A percentile compares a stretch with the other conserved stretches of the same genome.
These are phyloP conservation scores for Hippophae tibetana DNA, from an alignment of 306 rosid genomes.

Conservation along the genomic window DNA sequence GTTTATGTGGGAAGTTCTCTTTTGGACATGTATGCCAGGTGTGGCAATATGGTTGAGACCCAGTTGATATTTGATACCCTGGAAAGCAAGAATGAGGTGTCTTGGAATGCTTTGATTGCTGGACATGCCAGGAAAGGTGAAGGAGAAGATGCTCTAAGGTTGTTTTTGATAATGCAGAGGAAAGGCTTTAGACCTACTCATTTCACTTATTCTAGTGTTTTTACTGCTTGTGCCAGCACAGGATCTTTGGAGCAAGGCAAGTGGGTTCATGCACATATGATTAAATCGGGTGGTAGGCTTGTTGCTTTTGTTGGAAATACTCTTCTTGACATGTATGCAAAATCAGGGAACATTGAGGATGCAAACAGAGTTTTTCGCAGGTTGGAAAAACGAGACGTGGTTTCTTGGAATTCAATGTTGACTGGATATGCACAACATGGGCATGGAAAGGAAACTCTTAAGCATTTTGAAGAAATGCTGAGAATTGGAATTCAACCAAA, in stretches of 20 bases:
- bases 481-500: conserved; percentile 21
- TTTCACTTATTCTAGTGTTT: conserved; percentile 26
- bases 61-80: conserved; percentile 16
- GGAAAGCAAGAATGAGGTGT: conserved; percentile 28
- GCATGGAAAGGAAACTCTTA: conserved; percentile 20
- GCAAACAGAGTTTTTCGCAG: conserved; percentile 23
- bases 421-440: conserved; percentile 30
- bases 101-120: conserved; percentile 33
- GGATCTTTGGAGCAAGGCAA: conserved; percentile 31
- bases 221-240: conserved; percentile 22
- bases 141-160: conserved; percentile 18
- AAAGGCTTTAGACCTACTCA: conserved; percentile 19
- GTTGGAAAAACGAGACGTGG: conserved; percentile 20
- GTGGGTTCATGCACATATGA: conserved; percentile 34
- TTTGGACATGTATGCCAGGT: conserved; percentile 30
- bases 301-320: conserved; percentile 26
- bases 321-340: conserved; percentile 31
- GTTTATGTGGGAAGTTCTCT: conserved; percentile 31
- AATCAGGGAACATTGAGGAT: conserved; percentile 29
- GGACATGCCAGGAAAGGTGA: conserved; percentile 24
- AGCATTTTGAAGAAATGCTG: conserved; percentile 23
- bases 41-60: conserved; percentile 20
- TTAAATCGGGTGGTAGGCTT: conserved; percentile 19
- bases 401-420: conserved; percentile 30
- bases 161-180: conserved; percentile 21